These are phyloP conservation scores for Septoria linicola DNA, from an alignment of 2,329 filamentous ascomycete species.

Conservation along the genomic window DNA sequence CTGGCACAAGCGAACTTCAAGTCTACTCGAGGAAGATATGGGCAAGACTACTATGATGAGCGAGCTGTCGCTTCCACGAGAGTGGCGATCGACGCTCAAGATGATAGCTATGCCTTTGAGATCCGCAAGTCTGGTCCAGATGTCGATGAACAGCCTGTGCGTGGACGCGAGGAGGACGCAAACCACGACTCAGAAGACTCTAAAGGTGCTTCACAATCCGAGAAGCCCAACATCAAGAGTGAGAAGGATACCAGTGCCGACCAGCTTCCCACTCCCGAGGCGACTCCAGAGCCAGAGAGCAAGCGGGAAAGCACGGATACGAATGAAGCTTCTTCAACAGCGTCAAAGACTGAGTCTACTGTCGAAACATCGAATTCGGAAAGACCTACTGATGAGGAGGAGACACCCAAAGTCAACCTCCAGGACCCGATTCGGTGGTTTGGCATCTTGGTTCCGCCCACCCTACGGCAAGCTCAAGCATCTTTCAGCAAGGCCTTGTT, in stretches of 20 bases:
- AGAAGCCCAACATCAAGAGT: no score
- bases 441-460: conserved; percentile 52
- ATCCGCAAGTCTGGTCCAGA: conserved; percentile 1
- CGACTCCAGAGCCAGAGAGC: conserved; percentile 47
- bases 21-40: conserved; percentile 60
- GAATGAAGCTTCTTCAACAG: background rate
- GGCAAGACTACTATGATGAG: conserved; percentile 69
- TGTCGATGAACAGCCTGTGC: background rate
- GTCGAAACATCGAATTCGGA: conserved; percentile 10
- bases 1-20: conserved; percentile 76
- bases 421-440: conserved; percentile 60
- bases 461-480: conserved; percentile 57
- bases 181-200: no score
- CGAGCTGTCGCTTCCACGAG: conserved; percentile 40
- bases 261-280: conserved; percentile 30
- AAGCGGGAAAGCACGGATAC: background rate
- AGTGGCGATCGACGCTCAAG: conserved; percentile 6
- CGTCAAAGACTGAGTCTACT: background rate
- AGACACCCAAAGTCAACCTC: conserved; percentile 5
- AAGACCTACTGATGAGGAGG: conserved; percentile 3
- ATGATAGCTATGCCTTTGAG: background rate
- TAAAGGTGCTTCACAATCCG: no score
- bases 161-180: no score
- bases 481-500: conserved; percentile 55
- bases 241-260: background rate